Evolutionary conservation across 805 yeast genomes (phyloP).

Genomic region (Alloascoidea africana): DNA sequence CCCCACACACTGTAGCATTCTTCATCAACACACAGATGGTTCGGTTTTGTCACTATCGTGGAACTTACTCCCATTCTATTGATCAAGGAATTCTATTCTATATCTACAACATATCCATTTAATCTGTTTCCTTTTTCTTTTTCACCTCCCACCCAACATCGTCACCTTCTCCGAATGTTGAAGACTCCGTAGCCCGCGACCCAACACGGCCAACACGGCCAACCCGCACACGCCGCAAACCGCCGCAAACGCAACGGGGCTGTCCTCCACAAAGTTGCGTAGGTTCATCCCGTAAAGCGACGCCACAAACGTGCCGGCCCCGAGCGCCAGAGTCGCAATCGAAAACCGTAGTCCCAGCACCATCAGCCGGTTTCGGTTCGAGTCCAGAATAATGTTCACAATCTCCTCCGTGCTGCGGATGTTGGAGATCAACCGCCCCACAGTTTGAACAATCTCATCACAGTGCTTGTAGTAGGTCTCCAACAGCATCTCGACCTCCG

Average conservation of each 20-base stretch:
- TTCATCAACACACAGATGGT: too few species aligned
- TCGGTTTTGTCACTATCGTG: too few species aligned
- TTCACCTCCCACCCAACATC: constrained; percentile 29
- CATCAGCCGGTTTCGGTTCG: constrained; percentile 90
- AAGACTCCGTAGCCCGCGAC: constrained; percentile 39
- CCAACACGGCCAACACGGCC: constrained; percentile 35
- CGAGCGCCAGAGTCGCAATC: constrained; percentile 69
- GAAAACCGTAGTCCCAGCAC: constrained; percentile 64
- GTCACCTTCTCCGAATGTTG: constrained; percentile 60
- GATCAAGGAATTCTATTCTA: too few species aligned
- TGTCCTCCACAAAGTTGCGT: constrained; percentile 81
- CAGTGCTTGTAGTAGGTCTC: constrained; percentile 85
- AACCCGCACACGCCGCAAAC: constrained; percentile 24
- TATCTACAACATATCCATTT: too few species aligned
- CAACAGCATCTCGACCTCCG: constrained; percentile 77
- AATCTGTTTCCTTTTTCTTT: neutral
- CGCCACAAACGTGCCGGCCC: constrained; percentile 66
- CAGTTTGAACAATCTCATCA: constrained; percentile 89
- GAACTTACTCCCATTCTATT: too few species aligned
- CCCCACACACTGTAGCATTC: too few species aligned
- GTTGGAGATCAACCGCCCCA: constrained; percentile 63
- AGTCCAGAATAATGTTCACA: constrained; percentile 81
- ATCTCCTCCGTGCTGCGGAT: constrained; percentile 91
- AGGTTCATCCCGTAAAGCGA: constrained; percentile 94
- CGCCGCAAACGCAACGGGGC: constrained; percentile 49